A percentile compares a stretch with the other conserved stretches of the same genome.
Conservation (phyloP, 139 green algal species). For the Gonium pectorale region DNA sequence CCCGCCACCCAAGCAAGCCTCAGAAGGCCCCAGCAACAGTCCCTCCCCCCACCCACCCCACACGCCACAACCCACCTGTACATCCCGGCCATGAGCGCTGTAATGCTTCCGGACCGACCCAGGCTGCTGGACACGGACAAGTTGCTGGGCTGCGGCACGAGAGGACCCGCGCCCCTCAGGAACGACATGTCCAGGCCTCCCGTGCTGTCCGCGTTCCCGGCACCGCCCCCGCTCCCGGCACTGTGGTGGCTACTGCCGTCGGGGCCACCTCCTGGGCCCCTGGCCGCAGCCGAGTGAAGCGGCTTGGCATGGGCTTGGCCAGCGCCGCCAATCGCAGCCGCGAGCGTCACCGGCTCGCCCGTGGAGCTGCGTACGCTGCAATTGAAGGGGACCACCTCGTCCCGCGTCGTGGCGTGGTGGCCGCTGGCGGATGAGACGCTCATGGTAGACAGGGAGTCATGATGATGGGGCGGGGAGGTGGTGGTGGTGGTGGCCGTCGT, state of each 20-base stretch:
- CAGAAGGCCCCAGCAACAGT: background rate
- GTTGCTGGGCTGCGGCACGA: background rate
- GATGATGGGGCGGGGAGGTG: background rate
- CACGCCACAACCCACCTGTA: background rate
- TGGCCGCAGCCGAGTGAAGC: background rate
- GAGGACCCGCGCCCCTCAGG: background rate
- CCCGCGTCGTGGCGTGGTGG: too few relatives aligned
- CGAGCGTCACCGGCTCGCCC: background rate
- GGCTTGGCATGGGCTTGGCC: too few relatives aligned
- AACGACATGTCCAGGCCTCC: background rate
- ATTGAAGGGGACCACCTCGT: background rate
- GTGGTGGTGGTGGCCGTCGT: background rate
- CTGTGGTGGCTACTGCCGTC: background rate
- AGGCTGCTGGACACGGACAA: background rate
- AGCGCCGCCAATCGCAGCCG: background rate
- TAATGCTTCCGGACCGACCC: background rate
- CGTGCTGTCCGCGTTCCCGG: background rate
- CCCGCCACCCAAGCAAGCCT: background rate
- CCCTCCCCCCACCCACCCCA: background rate
- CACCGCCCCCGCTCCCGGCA: background rate
- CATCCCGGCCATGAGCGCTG: constrained; percentile 37
- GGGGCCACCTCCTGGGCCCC: background rate
- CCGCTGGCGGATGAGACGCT: background rate
- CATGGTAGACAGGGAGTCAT: background rate
- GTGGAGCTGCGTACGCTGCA: background rate